phyloP scores from a whole-genome alignment of 441 rosid genomes.

The Eruca vesicaria region DNA sequence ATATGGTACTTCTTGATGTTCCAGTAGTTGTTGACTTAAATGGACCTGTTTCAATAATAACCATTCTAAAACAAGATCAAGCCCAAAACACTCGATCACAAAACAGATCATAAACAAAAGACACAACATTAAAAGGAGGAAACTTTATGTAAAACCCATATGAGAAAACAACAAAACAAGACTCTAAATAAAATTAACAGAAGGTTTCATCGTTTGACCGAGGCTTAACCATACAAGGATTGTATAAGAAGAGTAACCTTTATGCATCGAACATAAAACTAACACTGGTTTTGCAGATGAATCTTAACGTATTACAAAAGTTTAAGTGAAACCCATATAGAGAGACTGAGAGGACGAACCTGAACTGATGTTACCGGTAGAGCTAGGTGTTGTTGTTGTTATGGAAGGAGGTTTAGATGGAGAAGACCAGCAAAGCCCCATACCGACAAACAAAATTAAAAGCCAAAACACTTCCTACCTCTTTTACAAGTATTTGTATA shows the following conservation, averaged over 20 bases:
- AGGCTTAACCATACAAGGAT: neutral
- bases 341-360: too few relatives aligned
- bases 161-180: conserved; percentile 9
- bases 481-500: neutral
- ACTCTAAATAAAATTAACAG: neutral
- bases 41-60: conserved; percentile 34
- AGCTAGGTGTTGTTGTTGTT: conserved; percentile 37
- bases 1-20: conserved; percentile 66
- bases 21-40: conserved; percentile 56
- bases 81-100: neutral
- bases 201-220: neutral
- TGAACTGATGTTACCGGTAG: conserved; percentile 53
- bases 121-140: neutral
- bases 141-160: conserved; percentile 19
- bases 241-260: too few relatives aligned
- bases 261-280: neutral
- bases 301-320: conserved; percentile 1
- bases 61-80: conserved; percentile 12
- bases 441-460: conserved; percentile 18
- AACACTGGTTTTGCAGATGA: neutral
- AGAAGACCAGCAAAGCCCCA: conserved; percentile 77
- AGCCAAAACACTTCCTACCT: neutral
- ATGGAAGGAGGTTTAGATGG: conserved; percentile 41
- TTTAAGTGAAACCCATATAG: too few relatives aligned
- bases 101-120: conserved; percentile 1